Evolutionary conservation across 2,329 filamentous ascomycete genomes (phyloP).

Genomic region (Scolecobasidium constrictum): DNA sequence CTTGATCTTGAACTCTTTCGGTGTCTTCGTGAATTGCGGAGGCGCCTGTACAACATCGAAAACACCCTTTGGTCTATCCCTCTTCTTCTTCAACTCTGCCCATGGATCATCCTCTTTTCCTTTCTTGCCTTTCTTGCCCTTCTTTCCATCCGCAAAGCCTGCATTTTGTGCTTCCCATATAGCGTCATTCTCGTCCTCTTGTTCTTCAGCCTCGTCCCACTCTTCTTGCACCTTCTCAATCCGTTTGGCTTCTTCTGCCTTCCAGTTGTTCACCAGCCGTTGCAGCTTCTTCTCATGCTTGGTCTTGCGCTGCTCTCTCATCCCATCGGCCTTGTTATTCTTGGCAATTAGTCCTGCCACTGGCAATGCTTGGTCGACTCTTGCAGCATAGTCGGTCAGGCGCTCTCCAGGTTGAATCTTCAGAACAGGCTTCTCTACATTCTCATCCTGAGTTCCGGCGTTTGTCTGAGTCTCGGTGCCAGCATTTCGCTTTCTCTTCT

Average conservation of each 20-base stretch:
- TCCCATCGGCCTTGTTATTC: constrained; percentile 52
- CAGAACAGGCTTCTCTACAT: constrained; percentile 30
- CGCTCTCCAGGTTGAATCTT: constrained; percentile 77
- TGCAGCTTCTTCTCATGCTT: constrained; percentile 74
- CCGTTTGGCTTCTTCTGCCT: constrained; percentile 40
- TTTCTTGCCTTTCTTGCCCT: constrained; percentile 31
- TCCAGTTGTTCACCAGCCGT: constrained; percentile 48
- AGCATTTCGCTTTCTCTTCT: constrained; percentile 37
- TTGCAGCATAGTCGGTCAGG: constrained; percentile 67
- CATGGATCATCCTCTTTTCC: constrained; percentile 63
- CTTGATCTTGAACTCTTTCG: constrained; percentile 53
- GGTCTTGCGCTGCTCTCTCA: constrained; percentile 56
- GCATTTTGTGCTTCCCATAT: constrained; percentile 46
- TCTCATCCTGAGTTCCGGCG: constrained; percentile 10
- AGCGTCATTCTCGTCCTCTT: constrained; percentile 51
- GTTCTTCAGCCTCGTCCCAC: constrained; percentile 53
- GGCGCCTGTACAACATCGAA: constrained; percentile 62
- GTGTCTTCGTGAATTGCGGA: constrained; percentile 55
- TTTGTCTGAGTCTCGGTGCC: constrained; percentile 17
- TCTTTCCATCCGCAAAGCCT: constrained; percentile 26
- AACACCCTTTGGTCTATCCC: constrained; percentile 41
- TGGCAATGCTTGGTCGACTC: constrained; percentile 77
- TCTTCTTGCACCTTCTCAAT: constrained; percentile 72
- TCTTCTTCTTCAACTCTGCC: constrained; percentile 59
- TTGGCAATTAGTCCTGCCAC: constrained; percentile 53